Conservation (phyloP, 306 rosid species). For the Cucumis sativus region DNA sequence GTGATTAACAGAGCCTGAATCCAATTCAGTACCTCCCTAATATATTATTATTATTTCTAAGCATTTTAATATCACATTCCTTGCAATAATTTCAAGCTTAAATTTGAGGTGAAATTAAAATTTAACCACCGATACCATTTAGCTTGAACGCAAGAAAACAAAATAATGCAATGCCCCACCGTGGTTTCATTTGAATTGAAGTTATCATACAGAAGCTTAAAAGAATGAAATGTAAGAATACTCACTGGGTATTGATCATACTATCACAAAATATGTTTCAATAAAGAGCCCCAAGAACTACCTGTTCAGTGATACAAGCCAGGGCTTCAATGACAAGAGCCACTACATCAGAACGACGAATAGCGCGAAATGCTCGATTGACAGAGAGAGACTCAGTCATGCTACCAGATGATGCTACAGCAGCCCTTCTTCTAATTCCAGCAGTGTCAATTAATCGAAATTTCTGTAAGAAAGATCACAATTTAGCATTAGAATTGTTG, state of each 20-base stretch:
- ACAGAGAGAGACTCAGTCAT: constrained; percentile 82
- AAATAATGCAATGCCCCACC: neutral
- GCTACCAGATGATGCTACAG: constrained; percentile 70
- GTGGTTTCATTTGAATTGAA: neutral
- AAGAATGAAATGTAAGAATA: neutral
- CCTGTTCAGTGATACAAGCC: constrained; percentile 96
- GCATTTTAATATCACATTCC: neutral
- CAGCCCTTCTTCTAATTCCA: constrained; percentile 86
- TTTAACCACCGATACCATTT: neutral
- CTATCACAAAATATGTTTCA: neutral
- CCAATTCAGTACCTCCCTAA: neutral
- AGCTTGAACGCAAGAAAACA: neutral
- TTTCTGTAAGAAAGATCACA: constrained; percentile 36
- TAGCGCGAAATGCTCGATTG: constrained; percentile 91
- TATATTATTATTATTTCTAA: neutral
- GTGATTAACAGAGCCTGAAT: neutral
- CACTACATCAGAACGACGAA: constrained; percentile 82
- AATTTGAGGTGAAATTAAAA: neutral
- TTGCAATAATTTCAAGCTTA: neutral
- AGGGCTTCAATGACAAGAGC: constrained; percentile 95
- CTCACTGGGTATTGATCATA: neutral
- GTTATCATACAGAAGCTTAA: neutral
- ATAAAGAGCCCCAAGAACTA: constrained; percentile 12
- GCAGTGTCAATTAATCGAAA: constrained; percentile 89
- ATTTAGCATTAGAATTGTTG: neutral